Evolutionary conservation across 345 rosid species (phyloP).

Genomic region (Pelargonium nanum): DNA sequence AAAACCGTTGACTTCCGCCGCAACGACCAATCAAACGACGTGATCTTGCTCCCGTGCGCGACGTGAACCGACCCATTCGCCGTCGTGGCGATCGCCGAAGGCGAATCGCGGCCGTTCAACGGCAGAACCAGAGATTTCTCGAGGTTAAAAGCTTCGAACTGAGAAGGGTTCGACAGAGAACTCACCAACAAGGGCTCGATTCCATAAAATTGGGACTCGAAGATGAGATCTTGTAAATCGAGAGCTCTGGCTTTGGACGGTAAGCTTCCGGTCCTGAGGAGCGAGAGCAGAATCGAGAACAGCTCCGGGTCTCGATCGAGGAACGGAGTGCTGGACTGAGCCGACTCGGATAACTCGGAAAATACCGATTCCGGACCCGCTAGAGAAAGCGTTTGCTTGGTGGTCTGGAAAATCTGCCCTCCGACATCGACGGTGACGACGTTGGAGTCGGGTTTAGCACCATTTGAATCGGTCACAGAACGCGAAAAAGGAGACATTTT

Average conservation of each 20-base stretch:
- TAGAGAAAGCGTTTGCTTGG: constrained; percentile 53
- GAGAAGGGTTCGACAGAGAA: constrained; percentile 58
- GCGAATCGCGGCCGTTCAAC: constrained; percentile 60
- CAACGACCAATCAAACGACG: constrained; percentile 86
- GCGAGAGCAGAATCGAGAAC: constrained; percentile 62
- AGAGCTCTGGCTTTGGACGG: constrained; percentile 59
- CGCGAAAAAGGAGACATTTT: constrained; percentile 18
- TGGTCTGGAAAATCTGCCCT: constrained; percentile 69
- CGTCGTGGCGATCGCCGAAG: constrained; percentile 48
- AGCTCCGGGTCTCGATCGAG: constrained; percentile 82
- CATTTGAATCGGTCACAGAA: not conserved
- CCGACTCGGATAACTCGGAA: constrained; percentile 36
- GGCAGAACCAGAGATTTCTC: constrained; percentile 39
- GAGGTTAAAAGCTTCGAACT: constrained; percentile 66
- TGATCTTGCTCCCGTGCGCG: constrained; percentile 82
- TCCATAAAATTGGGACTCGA: constrained; percentile 64
- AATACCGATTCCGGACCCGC: constrained; percentile 62
- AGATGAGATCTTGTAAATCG: constrained; percentile 57
- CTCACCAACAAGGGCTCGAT: constrained; percentile 45
- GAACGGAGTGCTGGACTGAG: constrained; percentile 32
- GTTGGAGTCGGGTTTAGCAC: constrained; percentile 16
- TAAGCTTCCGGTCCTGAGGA: constrained; percentile 64
- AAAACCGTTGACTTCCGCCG: constrained; percentile 55
- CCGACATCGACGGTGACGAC: constrained; percentile 64
- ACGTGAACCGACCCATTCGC: constrained; percentile 59